phyloP scores from a whole-genome alignment of 305 asterid species.

The Euphrasia arctica region DNA sequence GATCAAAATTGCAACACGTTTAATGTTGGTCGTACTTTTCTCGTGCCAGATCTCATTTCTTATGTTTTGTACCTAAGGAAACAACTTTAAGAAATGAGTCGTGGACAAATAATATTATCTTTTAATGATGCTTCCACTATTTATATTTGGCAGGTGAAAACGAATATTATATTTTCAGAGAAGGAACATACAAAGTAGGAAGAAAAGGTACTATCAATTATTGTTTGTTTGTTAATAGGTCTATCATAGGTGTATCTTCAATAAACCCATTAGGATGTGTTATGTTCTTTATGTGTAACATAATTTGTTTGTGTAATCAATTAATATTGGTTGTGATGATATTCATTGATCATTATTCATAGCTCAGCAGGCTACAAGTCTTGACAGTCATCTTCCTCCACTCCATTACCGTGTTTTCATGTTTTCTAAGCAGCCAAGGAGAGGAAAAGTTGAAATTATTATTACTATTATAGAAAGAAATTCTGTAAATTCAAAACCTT shows the following conservation, averaged over 20 bases:
- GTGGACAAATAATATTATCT: too few relatives aligned
- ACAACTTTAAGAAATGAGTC: too few relatives aligned
- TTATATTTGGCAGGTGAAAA: constrained; percentile 64
- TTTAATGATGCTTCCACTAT: constrained; percentile 22
- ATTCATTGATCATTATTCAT: neutral
- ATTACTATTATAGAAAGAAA: neutral
- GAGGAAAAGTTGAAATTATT: neutral
- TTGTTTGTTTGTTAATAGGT: constrained; percentile 17
- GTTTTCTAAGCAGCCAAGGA: constrained; percentile 3
- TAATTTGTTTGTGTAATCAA: neutral
- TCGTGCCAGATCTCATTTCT: neutral
- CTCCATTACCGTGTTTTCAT: constrained; percentile 1
- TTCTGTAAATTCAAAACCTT: neutral
- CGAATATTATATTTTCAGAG: constrained; percentile 65
- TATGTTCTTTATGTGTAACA: neutral
- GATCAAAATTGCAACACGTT: neutral
- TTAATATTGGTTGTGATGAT: constrained; percentile 11
- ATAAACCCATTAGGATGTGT: constrained; percentile 4
- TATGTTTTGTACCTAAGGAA: neutral
- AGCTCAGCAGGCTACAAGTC: neutral
- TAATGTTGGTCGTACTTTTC: constrained; percentile 10
- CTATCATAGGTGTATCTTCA: constrained; percentile 7
- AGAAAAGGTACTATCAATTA: constrained; percentile 61
- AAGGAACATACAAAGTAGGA: constrained; percentile 90
- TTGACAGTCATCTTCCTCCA: neutral